Conservation (phyloP, 768 basidiomycete species). For the Wakefieldia striispora region DNA sequence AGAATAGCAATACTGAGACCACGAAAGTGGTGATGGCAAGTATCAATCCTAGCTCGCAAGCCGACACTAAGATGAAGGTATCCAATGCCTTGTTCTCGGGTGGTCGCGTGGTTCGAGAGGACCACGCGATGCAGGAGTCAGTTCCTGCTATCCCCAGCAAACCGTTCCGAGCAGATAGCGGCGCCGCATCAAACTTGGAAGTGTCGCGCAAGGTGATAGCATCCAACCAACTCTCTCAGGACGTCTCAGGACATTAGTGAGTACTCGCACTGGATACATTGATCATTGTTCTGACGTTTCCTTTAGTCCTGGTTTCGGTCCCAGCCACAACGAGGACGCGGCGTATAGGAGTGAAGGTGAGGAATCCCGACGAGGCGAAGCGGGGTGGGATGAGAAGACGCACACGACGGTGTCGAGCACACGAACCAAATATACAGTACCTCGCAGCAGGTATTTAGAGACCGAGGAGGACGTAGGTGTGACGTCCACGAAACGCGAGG, state of each 20-base stretch:
- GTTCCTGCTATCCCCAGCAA: not conserved
- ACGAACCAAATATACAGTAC: slow-evolving; percentile 15
- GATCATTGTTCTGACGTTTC: not conserved
- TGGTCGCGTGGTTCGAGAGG: not conserved
- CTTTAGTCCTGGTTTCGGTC: not conserved
- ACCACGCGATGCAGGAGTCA: not conserved
- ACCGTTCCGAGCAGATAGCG: not conserved
- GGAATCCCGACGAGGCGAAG: not conserved
- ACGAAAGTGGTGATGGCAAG: not conserved
- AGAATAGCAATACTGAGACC: not conserved
- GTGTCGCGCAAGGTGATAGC: not conserved
- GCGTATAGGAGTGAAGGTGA: not conserved
- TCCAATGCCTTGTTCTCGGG: not conserved
- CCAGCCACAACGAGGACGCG: not conserved
- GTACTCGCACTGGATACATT: not conserved
- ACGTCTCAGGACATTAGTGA: slow-evolving; percentile 1
- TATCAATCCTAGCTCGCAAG: not conserved
- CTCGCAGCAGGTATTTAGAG: slow-evolving; percentile 14
- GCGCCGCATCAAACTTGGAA: not conserved
- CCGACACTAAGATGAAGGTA: not conserved
- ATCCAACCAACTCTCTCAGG: not conserved
- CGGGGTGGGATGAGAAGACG: slow-evolving; percentile 1
- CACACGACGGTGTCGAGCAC: not conserved
- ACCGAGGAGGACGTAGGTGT: not conserved
- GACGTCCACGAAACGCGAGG: not conserved